phyloP scores from a whole-genome alignment of 2,329 filamentous ascomycete genomes.

The Periconia sp. region DNA sequence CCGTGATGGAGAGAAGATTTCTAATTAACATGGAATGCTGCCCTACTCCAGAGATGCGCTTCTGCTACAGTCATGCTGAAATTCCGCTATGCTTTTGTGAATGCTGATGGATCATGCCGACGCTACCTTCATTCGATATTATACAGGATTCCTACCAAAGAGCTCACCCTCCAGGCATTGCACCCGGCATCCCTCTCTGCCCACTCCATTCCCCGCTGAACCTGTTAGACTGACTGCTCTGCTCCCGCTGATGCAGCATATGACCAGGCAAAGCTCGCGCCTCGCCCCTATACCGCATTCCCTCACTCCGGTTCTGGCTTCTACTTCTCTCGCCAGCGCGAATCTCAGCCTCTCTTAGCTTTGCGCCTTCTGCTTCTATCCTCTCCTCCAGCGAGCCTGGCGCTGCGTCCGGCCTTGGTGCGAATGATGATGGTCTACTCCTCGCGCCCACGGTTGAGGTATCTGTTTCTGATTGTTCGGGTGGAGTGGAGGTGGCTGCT shows the following conservation, averaged over 20 bases:
- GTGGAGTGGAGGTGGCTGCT: not conserved
- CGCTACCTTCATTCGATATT: not conserved
- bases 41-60: too few species aligned
- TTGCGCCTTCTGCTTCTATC: slow-evolving; percentile 44
- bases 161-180: slow-evolving; percentile 30
- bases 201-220: slow-evolving; percentile 30
- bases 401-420: slow-evolving; percentile 6
- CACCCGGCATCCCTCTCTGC: slow-evolving; percentile 37
- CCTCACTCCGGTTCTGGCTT: slow-evolving; percentile 17
- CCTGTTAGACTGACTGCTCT: slow-evolving; percentile 16
- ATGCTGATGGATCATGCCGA: not conserved
- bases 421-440: slow-evolving; percentile 10
- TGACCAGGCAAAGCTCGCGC: slow-evolving; percentile 2
- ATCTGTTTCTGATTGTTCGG: slow-evolving; percentile 6
- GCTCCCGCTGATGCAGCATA: slow-evolving; percentile 4
- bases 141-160: not conserved
- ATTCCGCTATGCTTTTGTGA: too few species aligned
- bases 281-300: slow-evolving; percentile 38
- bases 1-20: too few species aligned
- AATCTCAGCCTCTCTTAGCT: slow-evolving; percentile 45
- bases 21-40: too few species aligned
- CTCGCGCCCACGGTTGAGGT: not conserved
- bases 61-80: too few species aligned
- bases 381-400: slow-evolving; percentile 35
- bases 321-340: slow-evolving; percentile 35